Evolutionary conservation across 108 stramenopile genomes (phyloP).

Genomic region (Epithemia pelagica): DNA sequence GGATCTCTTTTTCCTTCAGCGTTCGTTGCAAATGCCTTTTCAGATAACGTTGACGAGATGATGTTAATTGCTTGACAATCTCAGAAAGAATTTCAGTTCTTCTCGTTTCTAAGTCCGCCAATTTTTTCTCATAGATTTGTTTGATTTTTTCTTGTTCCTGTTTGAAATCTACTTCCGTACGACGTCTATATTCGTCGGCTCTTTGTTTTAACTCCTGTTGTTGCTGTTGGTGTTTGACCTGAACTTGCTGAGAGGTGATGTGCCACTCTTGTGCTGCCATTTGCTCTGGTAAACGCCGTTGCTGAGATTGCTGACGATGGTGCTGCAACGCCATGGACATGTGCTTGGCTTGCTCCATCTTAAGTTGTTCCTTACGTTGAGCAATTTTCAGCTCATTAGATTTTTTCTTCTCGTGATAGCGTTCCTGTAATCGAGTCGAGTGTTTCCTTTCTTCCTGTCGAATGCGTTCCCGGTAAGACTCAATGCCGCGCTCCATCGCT

Average conservation of each 20-base stretch:
- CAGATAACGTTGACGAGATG: slow-evolving; percentile 42
- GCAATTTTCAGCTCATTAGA: slow-evolving; percentile 40
- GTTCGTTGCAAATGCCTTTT: slow-evolving; percentile 52
- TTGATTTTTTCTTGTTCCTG: slow-evolving; percentile 38
- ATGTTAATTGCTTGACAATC: slow-evolving; percentile 25
- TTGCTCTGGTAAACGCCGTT: slow-evolving; percentile 26
- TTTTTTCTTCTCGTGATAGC: slow-evolving; percentile 18
- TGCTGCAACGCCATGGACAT: slow-evolving; percentile 27
- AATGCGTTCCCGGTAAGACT: slow-evolving; percentile 22
- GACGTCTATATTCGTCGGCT: slow-evolving; percentile 43
- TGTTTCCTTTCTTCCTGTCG: slow-evolving; percentile 41
- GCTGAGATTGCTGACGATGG: slow-evolving; percentile 43
- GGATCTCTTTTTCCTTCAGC: slow-evolving; percentile 2
- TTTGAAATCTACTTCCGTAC: slow-evolving; percentile 34
- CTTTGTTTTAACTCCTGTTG: slow-evolving; percentile 41
- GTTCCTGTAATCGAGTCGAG: slow-evolving; percentile 23
- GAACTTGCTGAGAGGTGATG: slow-evolving; percentile 30
- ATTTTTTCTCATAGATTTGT: slow-evolving; percentile 43
- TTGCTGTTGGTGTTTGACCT: slow-evolving; percentile 45
- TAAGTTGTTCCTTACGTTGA: slow-evolving; percentile 37
- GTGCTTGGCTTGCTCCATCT: slow-evolving; percentile 33
- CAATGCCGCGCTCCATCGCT: slow-evolving; percentile 23
- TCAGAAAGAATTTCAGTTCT: slow-evolving; percentile 27
- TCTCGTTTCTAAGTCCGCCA: slow-evolving; percentile 28
- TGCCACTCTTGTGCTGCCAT: slow-evolving; percentile 44